Base-by-base conservation (phyloP, 2,329 filamentous ascomycete genomes). In the Scedosporium boydii region DNA sequence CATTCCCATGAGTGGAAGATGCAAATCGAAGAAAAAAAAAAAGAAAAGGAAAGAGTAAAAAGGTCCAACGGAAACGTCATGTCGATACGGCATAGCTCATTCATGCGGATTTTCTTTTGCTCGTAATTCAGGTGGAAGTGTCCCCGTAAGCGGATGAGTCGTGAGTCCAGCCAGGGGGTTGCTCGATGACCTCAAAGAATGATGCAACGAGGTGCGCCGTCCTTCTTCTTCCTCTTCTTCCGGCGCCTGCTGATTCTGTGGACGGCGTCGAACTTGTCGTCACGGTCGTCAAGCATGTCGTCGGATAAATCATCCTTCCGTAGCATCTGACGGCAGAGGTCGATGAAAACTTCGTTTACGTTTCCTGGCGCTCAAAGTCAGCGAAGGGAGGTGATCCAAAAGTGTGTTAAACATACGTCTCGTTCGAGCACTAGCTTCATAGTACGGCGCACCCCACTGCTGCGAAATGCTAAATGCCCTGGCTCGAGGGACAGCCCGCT, bases 321-420 rank as follows among this genome's bases (percentile, higher is more conserved):
- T 63, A 95, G 85, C 76, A 96, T 91, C 73, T 95, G 90, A 64
- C 90, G 83, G 71, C 90, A 93, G 62, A 96, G 82, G 73, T 95
- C 90, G 67, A 90, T 78, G 74, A 96, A 96, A 57, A 93, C 90
- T 72, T 96, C 92, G 68, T 96, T 91, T 16, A 96, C 92, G 68
- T 96, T 96, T 66, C 89, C 82, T 85, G 53, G 4, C 7, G n/a
- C 34, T 12, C 9, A 53, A 18, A 18, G 10, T 27, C 16, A 26
- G 34, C 7, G 27, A 34, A 48, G 9, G 29, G 2, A 41, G 2
- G 12, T 1, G 12, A 60, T 46, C 16, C 10, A 16, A 23, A 38
- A 18, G 14, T 38, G 53, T 44, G 42, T 59, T 48, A 55, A 63
- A 74, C 81, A 71, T 72, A 90, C 71, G 90, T 70, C 88, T 82